Percentiles rank a stretch among this genome's conserved stretches.
Conservation (phyloP, 2,329 filamentous ascomycete genomes). For the Pseudopyrenochaeta lycopersici region DNA sequence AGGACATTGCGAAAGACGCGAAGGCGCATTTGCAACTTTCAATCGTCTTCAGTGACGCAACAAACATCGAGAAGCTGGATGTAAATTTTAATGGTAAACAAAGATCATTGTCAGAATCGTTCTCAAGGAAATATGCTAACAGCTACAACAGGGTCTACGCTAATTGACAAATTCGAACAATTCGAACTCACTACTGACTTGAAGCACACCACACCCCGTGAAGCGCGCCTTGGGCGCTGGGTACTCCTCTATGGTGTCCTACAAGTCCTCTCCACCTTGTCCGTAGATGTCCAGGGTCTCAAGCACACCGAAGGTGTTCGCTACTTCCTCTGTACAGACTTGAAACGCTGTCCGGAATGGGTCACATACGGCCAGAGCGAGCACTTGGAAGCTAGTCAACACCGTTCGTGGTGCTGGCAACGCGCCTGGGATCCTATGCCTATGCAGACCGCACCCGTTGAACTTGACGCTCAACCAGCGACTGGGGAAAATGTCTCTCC, state of each 20-base stretch:
- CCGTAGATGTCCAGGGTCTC: constrained; percentile 52
- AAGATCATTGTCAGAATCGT: too few relatives aligned
- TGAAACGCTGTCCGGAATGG: constrained; percentile 50
- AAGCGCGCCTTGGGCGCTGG: constrained; percentile 56
- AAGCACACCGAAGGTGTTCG: constrained; percentile 47
- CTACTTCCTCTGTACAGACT: constrained; percentile 53
- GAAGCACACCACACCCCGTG: constrained; percentile 44
- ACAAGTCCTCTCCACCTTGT: constrained; percentile 53
- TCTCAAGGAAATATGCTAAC: constrained; percentile 11
- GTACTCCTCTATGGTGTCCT: constrained; percentile 54
- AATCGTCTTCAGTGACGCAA: constrained; percentile 52
- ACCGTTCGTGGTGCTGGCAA: constrained; percentile 48
- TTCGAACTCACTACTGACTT: constrained; percentile 51
- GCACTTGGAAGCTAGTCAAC: constrained; percentile 40
- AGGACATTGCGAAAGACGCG: constrained; percentile 43
- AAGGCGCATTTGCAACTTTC: constrained; percentile 51
- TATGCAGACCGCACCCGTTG: constrained; percentile 31
- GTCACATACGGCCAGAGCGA: constrained; percentile 38
- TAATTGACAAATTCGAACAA: constrained; percentile 52
- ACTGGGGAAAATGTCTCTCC: constrained; percentile 1
- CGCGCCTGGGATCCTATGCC: constrained; percentile 40
- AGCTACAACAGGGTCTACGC: constrained; percentile 39
- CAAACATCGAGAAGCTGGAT: constrained; percentile 51
- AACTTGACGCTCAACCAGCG: constrained; percentile 36
- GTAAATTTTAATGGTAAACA: constrained; percentile 46